Evolutionary conservation across 139 green algal genomes (phyloP), one percentile per base, ranked within the genome.

Genomic region (Micractinium sp.): DNA sequence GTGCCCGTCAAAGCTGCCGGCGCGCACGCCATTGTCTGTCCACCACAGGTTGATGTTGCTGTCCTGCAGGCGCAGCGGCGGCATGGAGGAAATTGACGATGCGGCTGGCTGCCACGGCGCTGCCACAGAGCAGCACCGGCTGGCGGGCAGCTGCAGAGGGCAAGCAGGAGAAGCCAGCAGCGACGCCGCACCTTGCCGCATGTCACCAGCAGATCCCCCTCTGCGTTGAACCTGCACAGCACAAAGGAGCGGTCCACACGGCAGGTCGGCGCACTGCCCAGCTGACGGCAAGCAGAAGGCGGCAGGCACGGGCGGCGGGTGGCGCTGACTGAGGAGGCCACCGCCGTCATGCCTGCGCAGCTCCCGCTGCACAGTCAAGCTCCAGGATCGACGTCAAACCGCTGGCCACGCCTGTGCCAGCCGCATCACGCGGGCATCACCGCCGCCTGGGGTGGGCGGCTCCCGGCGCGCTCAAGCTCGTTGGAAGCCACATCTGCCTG

Each of bases 1-100:
- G 93, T 99, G 98, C 23, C 98, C 98, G 78, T 97, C 95, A 88
- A 98, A 99, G n/a, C 95, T 99, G 31, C 98, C 98, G 0, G 99
- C 89, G 29, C 98, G 94, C 85, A 95, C 90, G 23, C 98, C 98
- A 86, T 98, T 95, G 38, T 99, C 97, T 22, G 97, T 92, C 90
- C 96, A 97, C 97, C 97, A 99, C 27, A 99, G 88, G 89, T 96
- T 99, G 1, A 96, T 95, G 16, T 93, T 82, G 87, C 95, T 94
- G 90, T 98, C 96, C 93, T 96, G 93, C 79, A 92, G 25, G 29
- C 25, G 2, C 18, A 38, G 20, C 61, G 27, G 9, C 47, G 47
- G 47, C 9, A 56, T 19, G 39, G 73, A n/a, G 35, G 36, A 82
- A 16, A 63, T 0, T 20, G 2, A 67, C 9, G 53, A 0, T 22